phyloP scores from a whole-genome alignment of 2,329 filamentous ascomycete species.

The Orbilia ellipsospora region DNA sequence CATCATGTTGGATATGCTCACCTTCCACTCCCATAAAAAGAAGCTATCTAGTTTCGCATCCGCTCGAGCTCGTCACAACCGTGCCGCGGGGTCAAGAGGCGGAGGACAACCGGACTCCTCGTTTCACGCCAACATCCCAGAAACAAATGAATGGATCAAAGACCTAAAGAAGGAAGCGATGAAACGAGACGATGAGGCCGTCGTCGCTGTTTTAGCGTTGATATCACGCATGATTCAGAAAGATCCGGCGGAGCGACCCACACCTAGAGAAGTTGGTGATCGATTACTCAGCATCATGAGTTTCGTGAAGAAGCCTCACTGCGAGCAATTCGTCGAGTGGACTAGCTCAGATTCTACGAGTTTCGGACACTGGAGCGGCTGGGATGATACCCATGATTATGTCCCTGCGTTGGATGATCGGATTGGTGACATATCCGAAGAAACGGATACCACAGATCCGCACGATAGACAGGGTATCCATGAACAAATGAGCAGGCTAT shows the following conservation, averaged over 20 bases:
- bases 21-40: conserved; percentile 75
- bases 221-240: conserved; percentile 57
- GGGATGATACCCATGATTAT: conserved; percentile 53
- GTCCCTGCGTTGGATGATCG: conserved; percentile 15
- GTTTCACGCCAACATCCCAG: conserved; percentile 76
- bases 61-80: conserved; percentile 73
- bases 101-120: conserved; percentile 75
- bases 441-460: conserved; percentile 14
- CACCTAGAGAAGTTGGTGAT: conserved; percentile 55
- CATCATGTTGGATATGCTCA: conserved; percentile 77
- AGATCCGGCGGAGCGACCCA: conserved; percentile 56
- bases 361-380: conserved; percentile 53
- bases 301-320: conserved; percentile 53
- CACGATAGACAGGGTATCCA: conserved; percentile 35
- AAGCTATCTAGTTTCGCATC: conserved; percentile 71
- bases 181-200: conserved; percentile 61
- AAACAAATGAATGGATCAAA: conserved; percentile 76
- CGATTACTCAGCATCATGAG: conserved; percentile 50
- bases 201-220: conserved; percentile 54
- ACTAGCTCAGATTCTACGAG: conserved; percentile 22
- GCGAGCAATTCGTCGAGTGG: conserved; percentile 51
- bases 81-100: conserved; percentile 64
- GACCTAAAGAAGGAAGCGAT: conserved; percentile 70
- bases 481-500: conserved; percentile 43
- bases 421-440: conserved; percentile 19